phyloP scores from a whole-genome alignment of 2,329 filamentous ascomycete genomes.

The Colletotrichum noveboracense region DNA sequence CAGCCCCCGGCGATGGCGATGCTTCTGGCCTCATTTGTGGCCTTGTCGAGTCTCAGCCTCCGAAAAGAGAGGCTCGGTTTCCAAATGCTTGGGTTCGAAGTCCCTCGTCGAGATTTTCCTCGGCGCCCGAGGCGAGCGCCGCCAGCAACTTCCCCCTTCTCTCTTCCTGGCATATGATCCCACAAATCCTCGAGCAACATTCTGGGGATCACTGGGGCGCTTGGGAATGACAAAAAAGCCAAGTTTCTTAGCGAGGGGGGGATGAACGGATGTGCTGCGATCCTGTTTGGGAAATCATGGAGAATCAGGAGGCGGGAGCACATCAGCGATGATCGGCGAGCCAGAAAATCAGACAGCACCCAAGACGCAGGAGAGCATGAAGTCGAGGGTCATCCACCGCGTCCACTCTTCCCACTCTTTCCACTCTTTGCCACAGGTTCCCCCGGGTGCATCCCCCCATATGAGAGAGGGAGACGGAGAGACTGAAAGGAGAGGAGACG shows the following conservation, averaged over 20 bases:
- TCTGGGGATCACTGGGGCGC: neutral
- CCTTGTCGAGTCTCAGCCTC: neutral
- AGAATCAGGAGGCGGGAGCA: slow-evolving; percentile 5
- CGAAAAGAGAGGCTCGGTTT: neutral
- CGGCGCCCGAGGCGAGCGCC: neutral
- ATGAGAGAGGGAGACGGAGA: neutral
- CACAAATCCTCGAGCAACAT: neutral
- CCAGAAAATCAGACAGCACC: slow-evolving; percentile 9
- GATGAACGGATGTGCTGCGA: slow-evolving; percentile 15
- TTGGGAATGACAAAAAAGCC: neutral
- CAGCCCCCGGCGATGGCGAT: neutral
- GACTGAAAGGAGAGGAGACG: neutral
- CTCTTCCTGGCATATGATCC: neutral
- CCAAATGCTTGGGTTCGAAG: neutral
- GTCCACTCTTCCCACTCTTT: neutral
- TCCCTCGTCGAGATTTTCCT: neutral
- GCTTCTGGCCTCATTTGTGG: neutral
- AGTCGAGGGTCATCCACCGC: neutral
- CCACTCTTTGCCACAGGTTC: neutral
- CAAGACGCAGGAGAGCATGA: neutral
- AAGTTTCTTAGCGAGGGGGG: slow-evolving; percentile 19
- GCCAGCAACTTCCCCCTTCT: neutral
- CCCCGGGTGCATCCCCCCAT: neutral
- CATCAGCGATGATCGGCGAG: slow-evolving; percentile 11
- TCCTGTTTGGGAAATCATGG: slow-evolving; percentile 19